Conservation (phyloP, 495 filamentous ascomycete species). For the Penicillium ucsense region DNA sequence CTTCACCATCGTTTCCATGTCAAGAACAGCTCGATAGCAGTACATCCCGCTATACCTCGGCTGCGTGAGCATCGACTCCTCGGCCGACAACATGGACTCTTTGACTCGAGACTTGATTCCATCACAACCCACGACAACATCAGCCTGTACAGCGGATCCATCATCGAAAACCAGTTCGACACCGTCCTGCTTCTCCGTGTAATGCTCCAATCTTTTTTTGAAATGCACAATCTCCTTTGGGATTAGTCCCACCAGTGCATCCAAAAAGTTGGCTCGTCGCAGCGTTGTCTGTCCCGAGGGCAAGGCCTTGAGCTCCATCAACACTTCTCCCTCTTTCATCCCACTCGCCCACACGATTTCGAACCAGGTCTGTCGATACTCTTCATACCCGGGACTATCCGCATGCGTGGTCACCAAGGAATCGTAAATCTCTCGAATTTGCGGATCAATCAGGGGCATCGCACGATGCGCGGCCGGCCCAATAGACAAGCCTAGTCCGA, state of each 20-base stretch:
- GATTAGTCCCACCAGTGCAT: conserved; percentile 46
- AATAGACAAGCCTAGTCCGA: conserved; percentile 52
- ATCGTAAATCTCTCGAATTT: conserved; percentile 24
- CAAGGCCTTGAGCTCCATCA: conserved; percentile 24
- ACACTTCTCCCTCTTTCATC: conserved; percentile 11
- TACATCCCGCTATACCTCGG: conserved; percentile 42
- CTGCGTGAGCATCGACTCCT: conserved; percentile 22
- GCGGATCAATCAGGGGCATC: conserved; percentile 39
- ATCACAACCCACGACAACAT: conserved; percentile 49
- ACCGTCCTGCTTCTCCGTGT: conserved; percentile 10
- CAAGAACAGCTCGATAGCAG: conserved; percentile 48
- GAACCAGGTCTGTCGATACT: conserved; percentile 17
- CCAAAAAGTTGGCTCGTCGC: conserved; percentile 50
- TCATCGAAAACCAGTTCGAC: conserved; percentile 23
- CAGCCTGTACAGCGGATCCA: conserved; percentile 19
- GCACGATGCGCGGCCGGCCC: conserved; percentile 48
- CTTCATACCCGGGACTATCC: conserved; percentile 19
- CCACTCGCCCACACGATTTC: conserved; percentile 19
- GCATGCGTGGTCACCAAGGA: conserved; percentile 22
- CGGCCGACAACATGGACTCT: conserved; percentile 29
- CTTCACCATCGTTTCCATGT: conserved; percentile 47
- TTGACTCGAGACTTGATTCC: conserved; percentile 45
- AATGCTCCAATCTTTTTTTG: conserved; percentile 20
- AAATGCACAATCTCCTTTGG: conserved; percentile 33
- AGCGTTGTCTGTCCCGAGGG: conserved; percentile 25